Evolutionary conservation across 768 basidiomycete genomes (phyloP), one percentile per base, ranked within the genome.

Genomic region (Trametes maxima): DNA sequence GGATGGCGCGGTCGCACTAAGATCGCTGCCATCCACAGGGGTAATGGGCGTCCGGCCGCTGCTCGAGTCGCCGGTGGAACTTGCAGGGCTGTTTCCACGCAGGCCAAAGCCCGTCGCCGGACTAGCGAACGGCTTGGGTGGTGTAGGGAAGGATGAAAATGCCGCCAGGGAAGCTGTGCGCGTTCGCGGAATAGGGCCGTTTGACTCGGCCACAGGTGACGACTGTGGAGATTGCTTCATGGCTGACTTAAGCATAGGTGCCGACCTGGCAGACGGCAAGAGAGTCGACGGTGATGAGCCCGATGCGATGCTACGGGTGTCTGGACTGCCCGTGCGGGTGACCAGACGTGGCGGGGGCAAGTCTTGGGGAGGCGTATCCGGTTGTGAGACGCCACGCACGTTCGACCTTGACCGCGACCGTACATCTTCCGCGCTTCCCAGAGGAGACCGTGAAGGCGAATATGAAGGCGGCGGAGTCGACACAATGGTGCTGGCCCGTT

Each of bases 21-120:
- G 67, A 36, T 93, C 92, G 65, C 90, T 91, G 24, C 90, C 92
- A 68, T 92, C 91, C 42, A 81, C 77, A 4, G 92, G 92, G 16
- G 92, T 94, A 48, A 88, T 76, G 12, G 92, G 92, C 17, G 82
- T 81, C 16, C 86, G 78, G 16, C 89, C 89, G 67, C 86, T 89
- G 63, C 90, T 93, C 60, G 91, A 92, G 69, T 89, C 91, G 7
- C 92, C 92, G 14, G 88, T 91, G 33, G 92, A 94, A 70, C 91
- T 93, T 13, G 88, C 88, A 13, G 91, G 91, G 68, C 90, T 92
- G 60, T 88, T 82, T 13, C 87, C 77, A 28, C 76, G 73, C 24
- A 72, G 69, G 50, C 68, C 75, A 12, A 57, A 16, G 2, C 53
- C 51, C 28, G 53, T 50, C 1, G 39, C 40, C 1, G 51, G 5